Percentiles rank a stretch among this genome's conserved stretches.
Conservation (phyloP, 1,284 basidiomycete species). For the Mycosarcoma maydis region DNA sequence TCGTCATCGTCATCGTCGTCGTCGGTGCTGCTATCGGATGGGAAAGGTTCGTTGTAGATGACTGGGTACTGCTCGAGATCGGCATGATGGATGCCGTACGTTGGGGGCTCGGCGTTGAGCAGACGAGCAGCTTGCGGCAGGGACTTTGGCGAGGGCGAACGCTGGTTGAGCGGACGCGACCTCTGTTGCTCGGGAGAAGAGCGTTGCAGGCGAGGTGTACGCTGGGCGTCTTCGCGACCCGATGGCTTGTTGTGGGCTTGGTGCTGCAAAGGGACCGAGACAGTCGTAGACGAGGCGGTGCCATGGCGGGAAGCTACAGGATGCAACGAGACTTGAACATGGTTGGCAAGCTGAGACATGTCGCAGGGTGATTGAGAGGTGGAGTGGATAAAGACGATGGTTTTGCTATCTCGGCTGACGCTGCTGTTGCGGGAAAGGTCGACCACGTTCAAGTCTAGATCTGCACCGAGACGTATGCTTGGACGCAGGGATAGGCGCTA, state of each 20-base stretch:
- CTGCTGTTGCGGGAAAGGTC: no score
- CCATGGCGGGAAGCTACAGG: conserved; percentile 56
- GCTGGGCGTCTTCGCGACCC: conserved; percentile 17
- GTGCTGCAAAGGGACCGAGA: conserved; percentile 33
- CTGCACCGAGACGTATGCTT: no score
- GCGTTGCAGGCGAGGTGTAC: conserved; percentile 23
- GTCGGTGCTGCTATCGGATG: conserved; percentile 8
- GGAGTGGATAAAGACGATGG: conserved; percentile 1
- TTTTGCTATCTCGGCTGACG: no score
- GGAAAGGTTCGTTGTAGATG: conserved; percentile 37
- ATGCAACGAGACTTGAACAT: conserved; percentile 56
- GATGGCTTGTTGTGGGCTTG: conserved; percentile 7
- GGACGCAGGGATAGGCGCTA: no score
- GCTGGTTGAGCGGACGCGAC: conserved; percentile 6
- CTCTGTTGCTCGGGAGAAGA: conserved; percentile 10
- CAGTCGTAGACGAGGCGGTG: conserved; percentile 42
- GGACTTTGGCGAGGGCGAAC: conserved; percentile 34
- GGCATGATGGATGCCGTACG: conserved; percentile 46
- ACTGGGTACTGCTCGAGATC: conserved; percentile 52
- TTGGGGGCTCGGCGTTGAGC: conserved; percentile 10
- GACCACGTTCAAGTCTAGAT: no score
- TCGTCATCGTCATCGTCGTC: conserved; percentile 16
- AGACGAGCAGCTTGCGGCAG: conserved; percentile 11
- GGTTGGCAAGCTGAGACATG: conserved; percentile 33
- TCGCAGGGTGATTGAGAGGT: no score